Evolutionary conservation across 208 protist genomes (phyloP), one percentile per base, ranked within the genome.

Genomic region (Acanthamoeba healyi): DNA sequence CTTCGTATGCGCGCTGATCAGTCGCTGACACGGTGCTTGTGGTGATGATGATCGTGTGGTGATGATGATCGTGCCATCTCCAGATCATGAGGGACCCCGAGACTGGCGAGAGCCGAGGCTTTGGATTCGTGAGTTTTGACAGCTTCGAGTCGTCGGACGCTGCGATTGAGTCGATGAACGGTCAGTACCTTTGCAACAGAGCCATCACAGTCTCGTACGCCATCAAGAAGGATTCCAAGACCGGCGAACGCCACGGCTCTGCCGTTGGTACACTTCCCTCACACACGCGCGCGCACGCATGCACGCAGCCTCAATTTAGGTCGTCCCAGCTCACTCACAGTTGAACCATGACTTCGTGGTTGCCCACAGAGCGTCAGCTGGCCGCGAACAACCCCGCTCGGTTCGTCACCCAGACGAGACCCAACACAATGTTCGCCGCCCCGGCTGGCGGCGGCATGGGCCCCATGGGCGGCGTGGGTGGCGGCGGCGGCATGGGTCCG

Each of bases 61-160:
- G n/a, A n/a, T n/a, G n/a, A n/a, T n/a, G n/a, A n/a, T n/a, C n/a
- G n/a, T 34, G n/a, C 15, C 32, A 15, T n/a, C 17, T 19, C 1
- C 3, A 98, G 95, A 96, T 99, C 87, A 98, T 98, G 97, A 87
- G 97, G 61, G 98, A 99, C 84, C 93, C 74, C 36, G 94, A 97
- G 9, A 98, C 96, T 5, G 98, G 97, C 51, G 63, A 82, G 32
- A 97, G 95, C 32, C 97, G 97, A 82, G 98, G 98, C 12, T 98
- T 97, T 95, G 98, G 96, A 19, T 99, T 99, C 94, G 94, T 99
- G 32, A 97, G 89, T 36, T 99, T 97, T 95, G 98, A 98, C 67
- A 96, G 54, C 42, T 99, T 99, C 70, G 98, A 98, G 44, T 94
- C 97, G 15, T 90, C 97, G 40, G 98, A 99, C 96, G 79, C 93